A percentile compares a stretch with the other conserved stretches of the same genome.
Evolutionary conservation across 345 rosid genomes (phyloP).

Genomic region (Diplotaxis tenuifolia): DNA sequence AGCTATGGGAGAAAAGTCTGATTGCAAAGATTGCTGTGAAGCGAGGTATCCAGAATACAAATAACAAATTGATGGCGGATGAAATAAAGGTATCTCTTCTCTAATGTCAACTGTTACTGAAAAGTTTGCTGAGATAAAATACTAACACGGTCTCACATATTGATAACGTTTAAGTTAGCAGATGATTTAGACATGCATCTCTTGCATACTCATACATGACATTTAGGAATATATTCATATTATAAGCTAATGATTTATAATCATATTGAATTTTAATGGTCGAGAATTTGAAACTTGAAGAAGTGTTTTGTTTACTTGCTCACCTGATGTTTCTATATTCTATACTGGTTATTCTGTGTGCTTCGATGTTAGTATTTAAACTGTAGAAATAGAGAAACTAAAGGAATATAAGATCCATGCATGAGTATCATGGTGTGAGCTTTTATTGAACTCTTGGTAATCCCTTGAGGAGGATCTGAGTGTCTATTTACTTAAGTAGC

Average conservation of each 20-base stretch:
- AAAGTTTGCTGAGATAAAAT: not conserved
- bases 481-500: not conserved
- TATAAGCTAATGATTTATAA: not conserved
- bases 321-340: not conserved
- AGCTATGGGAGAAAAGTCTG: constrained; percentile 91
- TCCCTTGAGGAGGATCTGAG: constrained; percentile 10
- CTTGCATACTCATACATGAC: no score
- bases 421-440: constrained; percentile 4
- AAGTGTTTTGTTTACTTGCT: not conserved
- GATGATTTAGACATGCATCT: no score
- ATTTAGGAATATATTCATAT: not conserved
- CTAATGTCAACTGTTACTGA: not conserved
- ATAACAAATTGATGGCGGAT: constrained; percentile 95
- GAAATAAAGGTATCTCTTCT: constrained; percentile 73
- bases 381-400: not conserved
- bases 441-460: not conserved
- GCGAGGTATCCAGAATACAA: constrained; percentile 96
- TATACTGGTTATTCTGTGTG: not conserved
- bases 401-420: not conserved
- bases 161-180: constrained; percentile 3
- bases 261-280: not conserved
- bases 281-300: not conserved
- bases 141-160: not conserved
- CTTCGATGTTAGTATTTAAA: not conserved
- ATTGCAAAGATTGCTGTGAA: constrained; percentile 90